Conservation (phyloP, 2,329 filamentous ascomycete genomes). For the Parascedosporium putredinis region DNA sequence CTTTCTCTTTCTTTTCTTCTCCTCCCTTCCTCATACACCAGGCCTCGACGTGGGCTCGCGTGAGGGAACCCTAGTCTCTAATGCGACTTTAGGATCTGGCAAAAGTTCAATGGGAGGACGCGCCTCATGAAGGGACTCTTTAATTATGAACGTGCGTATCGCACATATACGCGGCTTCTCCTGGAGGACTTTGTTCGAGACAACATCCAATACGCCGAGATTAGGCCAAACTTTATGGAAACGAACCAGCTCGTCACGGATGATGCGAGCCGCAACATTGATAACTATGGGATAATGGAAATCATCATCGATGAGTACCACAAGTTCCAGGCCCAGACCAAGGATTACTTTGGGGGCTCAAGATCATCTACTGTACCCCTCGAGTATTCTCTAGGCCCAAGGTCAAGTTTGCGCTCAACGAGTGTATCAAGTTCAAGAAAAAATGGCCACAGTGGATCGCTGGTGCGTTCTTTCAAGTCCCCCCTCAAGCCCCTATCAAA, state of each 20-base stretch:
- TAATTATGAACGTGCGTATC: conserved; percentile 54
- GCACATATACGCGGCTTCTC: conserved; percentile 46
- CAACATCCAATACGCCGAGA: conserved; percentile 61
- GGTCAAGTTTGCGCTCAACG: conserved; percentile 42
- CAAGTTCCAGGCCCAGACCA: conserved; percentile 29
- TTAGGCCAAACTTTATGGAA: conserved; percentile 58
- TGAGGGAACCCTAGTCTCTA: background rate
- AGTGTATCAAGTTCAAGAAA: conserved; percentile 52
- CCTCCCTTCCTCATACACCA: too few species aligned
- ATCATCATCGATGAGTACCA: conserved; percentile 47
- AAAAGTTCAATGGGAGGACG: conserved; percentile 57
- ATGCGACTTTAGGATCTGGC: conserved; percentile 36
- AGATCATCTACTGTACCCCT: conserved; percentile 63
- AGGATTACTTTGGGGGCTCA: conserved; percentile 50
- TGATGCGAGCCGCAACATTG: conserved; percentile 40
- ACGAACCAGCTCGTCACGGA: conserved; percentile 50
- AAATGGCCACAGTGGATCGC: conserved; percentile 50
- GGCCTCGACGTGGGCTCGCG: background rate
- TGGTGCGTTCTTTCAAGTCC: conserved; percentile 30
- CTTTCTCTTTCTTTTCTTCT: too few species aligned
- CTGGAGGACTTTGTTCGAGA: conserved; percentile 53
- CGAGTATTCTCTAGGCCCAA: conserved; percentile 40
- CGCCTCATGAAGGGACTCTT: conserved; percentile 64
- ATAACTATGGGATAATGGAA: conserved; percentile 48
- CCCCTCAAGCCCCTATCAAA: background rate